Evolutionary conservation across 2,329 filamentous ascomycete species (phyloP).

Genomic region (Rhexocercosporidium sp.): DNA sequence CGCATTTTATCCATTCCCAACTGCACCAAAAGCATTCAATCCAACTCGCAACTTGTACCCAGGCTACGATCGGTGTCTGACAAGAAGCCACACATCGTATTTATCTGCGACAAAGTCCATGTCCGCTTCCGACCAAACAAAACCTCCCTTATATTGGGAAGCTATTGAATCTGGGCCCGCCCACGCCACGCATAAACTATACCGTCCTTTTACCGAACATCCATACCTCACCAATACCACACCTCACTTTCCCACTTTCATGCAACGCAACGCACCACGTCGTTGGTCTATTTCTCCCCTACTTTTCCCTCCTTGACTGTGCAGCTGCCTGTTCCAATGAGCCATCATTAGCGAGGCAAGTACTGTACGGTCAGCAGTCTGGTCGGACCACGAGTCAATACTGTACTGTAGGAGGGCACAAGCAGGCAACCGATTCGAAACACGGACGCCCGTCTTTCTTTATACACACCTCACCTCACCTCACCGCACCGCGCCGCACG

Average conservation of each 20-base stretch:
- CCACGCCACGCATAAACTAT: slow-evolving; percentile 6
- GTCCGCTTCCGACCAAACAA: too few relatives aligned
- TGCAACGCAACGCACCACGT: too few relatives aligned
- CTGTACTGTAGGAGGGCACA: neutral
- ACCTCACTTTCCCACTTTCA: slow-evolving; percentile 2
- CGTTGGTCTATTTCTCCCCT: too few relatives aligned
- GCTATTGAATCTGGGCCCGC: slow-evolving; percentile 5
- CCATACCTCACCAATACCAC: neutral
- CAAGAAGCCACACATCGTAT: neutral
- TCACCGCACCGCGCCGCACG: neutral
- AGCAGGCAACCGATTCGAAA: slow-evolving; percentile 29
- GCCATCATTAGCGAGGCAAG: slow-evolving; percentile 19
- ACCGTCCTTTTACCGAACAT: slow-evolving; percentile 6
- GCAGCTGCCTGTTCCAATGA: slow-evolving; percentile 1
- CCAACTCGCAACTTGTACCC: neutral
- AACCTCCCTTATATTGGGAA: neutral
- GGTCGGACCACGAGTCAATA: too few relatives aligned
- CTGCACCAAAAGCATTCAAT: too few relatives aligned
- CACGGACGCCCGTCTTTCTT: slow-evolving; percentile 13
- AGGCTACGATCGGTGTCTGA: neutral
- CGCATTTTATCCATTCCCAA: too few relatives aligned
- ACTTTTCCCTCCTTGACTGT: neutral
- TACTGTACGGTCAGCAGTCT: too few relatives aligned
- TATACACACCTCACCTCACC: slow-evolving; percentile 17
- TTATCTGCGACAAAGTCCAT: neutral